Conservation (phyloP, 768 basidiomycete species). For the Boletus vermiculosoides region DNA sequence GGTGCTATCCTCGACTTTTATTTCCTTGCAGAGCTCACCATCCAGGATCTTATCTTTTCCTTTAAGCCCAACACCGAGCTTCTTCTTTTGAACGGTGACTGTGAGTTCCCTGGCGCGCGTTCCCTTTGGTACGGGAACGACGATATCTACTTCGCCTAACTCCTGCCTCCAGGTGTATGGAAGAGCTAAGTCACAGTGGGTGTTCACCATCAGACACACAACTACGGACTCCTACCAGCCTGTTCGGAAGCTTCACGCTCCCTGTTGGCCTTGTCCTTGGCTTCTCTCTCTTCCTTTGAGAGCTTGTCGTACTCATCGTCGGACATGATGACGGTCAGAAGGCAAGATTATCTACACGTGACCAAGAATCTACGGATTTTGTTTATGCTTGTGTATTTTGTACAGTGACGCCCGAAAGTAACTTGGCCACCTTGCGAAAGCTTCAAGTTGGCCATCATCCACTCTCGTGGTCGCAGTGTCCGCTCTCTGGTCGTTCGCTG, state of each 20-base stretch:
- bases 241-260: slow-evolving; percentile 77
- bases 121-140: slow-evolving; percentile 82
- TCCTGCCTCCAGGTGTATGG: slow-evolving; percentile 94
- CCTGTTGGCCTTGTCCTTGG: slow-evolving; percentile 64
- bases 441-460: slow-evolving; percentile 7
- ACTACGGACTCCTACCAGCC: slow-evolving; percentile 56
- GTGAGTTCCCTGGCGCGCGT: slow-evolving; percentile 76
- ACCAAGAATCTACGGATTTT: slow-evolving; percentile 12
- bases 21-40: slow-evolving; percentile 91
- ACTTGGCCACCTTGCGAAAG: slow-evolving; percentile 11
- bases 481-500: slow-evolving; percentile 4
- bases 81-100: slow-evolving; percentile 77
- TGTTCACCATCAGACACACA: slow-evolving; percentile 20
- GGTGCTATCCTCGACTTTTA: slow-evolving; percentile 95
- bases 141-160: slow-evolving; percentile 80
- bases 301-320: slow-evolving; percentile 72
- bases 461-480: slow-evolving; percentile 11
- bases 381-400: slow-evolving; percentile 36
- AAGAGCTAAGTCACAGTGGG: slow-evolving; percentile 51
- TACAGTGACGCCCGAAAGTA: slow-evolving; percentile 21
- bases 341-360: slow-evolving; percentile 31
- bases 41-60: slow-evolving; percentile 79
- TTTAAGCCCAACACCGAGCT: slow-evolving; percentile 81
- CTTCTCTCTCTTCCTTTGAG: slow-evolving; percentile 71
- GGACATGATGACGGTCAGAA: slow-evolving; percentile 32